A percentile compares a stretch with the other conserved stretches of the same genome.
Conservation (phyloP, 805 yeast genomes). For the Ogataea nitratoaversa region DNA sequence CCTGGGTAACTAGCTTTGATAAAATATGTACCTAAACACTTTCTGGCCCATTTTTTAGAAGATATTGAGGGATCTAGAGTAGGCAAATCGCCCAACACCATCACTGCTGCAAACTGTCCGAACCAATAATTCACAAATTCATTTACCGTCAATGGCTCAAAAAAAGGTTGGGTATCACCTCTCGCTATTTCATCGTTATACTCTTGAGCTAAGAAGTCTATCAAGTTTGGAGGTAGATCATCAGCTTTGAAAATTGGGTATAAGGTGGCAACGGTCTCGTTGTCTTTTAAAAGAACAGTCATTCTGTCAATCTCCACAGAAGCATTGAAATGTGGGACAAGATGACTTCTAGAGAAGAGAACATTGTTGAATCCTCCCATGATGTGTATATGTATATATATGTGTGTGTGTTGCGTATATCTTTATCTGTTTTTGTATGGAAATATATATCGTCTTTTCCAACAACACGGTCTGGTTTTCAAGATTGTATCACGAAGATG, state of each 20-base stretch:
- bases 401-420: neutral
- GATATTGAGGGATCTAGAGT: slow-evolving; percentile 35
- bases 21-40: slow-evolving; percentile 83
- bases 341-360: slow-evolving; percentile 26
- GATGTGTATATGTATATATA: neutral
- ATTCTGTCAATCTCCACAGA: slow-evolving; percentile 48
- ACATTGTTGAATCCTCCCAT: slow-evolving; percentile 33
- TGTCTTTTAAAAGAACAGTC: slow-evolving; percentile 78
- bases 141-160: slow-evolving; percentile 71
- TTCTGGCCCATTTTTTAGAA: slow-evolving; percentile 80
- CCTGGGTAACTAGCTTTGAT: slow-evolving; percentile 91
- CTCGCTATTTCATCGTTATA: slow-evolving; percentile 87
- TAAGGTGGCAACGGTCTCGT: slow-evolving; percentile 89
- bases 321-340: slow-evolving; percentile 27
- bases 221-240: slow-evolving; percentile 71
- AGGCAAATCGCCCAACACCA: slow-evolving; percentile 71
- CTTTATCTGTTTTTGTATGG: neutral
- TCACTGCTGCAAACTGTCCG: slow-evolving; percentile 72
- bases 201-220: slow-evolving; percentile 84
- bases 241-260: slow-evolving; percentile 71
- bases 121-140: slow-evolving; percentile 88
- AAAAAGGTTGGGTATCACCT: slow-evolving; percentile 84
- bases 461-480: neutral
- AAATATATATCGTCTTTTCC: neutral
- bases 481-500: too few species aligned